These are phyloP conservation scores for Talinum fruticosum DNA, from an alignment of 148 eudicot genomes.

Conservation along the genomic window DNA sequence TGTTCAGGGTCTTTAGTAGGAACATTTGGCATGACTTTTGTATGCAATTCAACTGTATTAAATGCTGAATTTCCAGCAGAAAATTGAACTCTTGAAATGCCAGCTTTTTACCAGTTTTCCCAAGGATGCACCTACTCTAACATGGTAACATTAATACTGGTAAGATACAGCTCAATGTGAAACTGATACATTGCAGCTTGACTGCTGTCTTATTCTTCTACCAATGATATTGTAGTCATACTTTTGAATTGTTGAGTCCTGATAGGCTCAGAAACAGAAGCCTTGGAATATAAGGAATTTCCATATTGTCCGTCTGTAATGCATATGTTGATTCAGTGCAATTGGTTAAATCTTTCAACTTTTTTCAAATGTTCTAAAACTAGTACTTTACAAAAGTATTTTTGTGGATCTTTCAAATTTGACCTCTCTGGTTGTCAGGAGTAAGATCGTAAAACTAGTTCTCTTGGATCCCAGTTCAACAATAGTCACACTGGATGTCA, in stretches of 20 bases:
- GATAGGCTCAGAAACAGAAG: not conserved
- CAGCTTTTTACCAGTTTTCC: not conserved
- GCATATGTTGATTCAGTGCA: not conserved
- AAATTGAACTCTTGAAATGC: not conserved
- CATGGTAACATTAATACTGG: not conserved
- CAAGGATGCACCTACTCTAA: not conserved
- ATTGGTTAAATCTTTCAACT: not conserved
- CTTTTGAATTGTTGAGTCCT: not conserved
- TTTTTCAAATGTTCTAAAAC: not conserved
- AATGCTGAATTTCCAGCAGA: not conserved
- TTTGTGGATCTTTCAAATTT: not conserved
- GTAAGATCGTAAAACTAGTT: no score
- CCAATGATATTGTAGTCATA: not conserved
- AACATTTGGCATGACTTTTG: not conserved
- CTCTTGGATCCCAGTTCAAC: no score
- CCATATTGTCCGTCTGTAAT: not conserved
- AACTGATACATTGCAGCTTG: constrained; percentile 6
- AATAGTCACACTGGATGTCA: no score
- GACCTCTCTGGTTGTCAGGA: not conserved
- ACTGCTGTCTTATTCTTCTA: constrained; percentile 12
- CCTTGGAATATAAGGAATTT: not conserved
- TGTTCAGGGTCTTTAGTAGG: not conserved
- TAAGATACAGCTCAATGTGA: not conserved
- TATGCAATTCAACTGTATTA: not conserved
- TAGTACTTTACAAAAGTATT: not conserved